These are phyloP conservation scores for Pythium utonaiense DNA, from an alignment of 352 stramenopile genomes.

Conservation along the genomic window DNA sequence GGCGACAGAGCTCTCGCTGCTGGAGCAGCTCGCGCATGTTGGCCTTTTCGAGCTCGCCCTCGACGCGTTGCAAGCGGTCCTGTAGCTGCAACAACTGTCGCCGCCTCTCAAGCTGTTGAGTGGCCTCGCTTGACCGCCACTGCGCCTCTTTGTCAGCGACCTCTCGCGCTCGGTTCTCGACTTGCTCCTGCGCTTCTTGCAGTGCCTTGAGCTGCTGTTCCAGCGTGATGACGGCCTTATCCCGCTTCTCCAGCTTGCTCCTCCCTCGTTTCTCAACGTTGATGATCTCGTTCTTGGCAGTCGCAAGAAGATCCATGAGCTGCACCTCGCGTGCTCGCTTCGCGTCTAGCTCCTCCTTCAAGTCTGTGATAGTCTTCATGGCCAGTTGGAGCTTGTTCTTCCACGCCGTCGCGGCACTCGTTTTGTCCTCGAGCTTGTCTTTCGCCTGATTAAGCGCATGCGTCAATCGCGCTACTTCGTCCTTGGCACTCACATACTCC, in stretches of 20 bases:
- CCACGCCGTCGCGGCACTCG: constrained; percentile 30
- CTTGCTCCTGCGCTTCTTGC: background rate
- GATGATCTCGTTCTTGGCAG: background rate
- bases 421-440: constrained; percentile 15
- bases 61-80: constrained; percentile 28
- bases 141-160: constrained; percentile 29
- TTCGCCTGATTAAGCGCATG: constrained; percentile 14
- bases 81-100: constrained; percentile 29
- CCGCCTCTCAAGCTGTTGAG: constrained; percentile 29
- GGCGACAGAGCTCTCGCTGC: constrained; percentile 42
- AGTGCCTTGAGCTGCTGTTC: constrained; percentile 13
- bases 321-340: background rate
- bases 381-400: constrained; percentile 42
- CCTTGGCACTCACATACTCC: constrained; percentile 35
- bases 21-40: constrained; percentile 44
- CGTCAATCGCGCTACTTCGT: constrained; percentile 20
- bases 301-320: constrained; percentile 1
- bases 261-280: constrained; percentile 28
- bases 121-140: constrained; percentile 27
- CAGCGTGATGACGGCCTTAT: constrained; percentile 28
- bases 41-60: constrained; percentile 32
- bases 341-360: constrained; percentile 11
- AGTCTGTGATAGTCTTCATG: constrained; percentile 28
- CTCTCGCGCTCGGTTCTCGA: constrained; percentile 1
- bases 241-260: constrained; percentile 30